Base-by-base conservation (phyloP, 208 protist species). In the Strigomonas culicis region DNA sequence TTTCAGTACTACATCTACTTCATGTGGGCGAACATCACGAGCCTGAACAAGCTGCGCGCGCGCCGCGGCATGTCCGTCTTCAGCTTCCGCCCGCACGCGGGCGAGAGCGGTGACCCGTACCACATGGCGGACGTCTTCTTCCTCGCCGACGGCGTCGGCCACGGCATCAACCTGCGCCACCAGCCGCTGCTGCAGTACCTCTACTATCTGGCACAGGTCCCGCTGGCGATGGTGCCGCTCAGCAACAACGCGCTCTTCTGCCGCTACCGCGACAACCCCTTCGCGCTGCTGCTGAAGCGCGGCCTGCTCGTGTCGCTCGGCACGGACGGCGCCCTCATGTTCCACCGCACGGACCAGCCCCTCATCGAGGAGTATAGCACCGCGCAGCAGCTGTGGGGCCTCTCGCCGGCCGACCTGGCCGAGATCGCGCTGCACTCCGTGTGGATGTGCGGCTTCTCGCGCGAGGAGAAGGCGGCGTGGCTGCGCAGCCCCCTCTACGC, bases 221-320 rank as follows among this genome's bases (percentile, higher is more conserved):
- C 97, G 22, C 80, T 99, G 10, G 94, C 95, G 21, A 80, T 99
- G 27, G 98, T 97, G 61, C 98, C 98, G 32, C 80, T 99, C 27
- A 98, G 88, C 69, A 99, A 99, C 83, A 99, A 99, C 84, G 81
- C 88, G 4, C 89, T 99, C 24, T 99, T 99, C 76, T 88, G 98
- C 44, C 75, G 88, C 25, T 99, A 99, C 72, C 27, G 78, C 28
- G 77, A 93, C 51, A 98, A 98, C 77, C 98, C 98, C 22, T 98
- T 99, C 66, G 84, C 90, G 1, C 21, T 31, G 24, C 98, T 98
- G 69, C 97, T 99, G 60, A 66, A 70, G 19, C 81, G 90, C 49
- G 98, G 98, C 27, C 75, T 99, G 22, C 98, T 99, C 72, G 96
- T 99, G 6, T 88, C 96, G 0, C 77, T 99, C 8, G 97, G 93